Evolutionary conservation across 2,329 filamentous ascomycete genomes (phyloP).

Genomic region (Claviceps maximensis): DNA sequence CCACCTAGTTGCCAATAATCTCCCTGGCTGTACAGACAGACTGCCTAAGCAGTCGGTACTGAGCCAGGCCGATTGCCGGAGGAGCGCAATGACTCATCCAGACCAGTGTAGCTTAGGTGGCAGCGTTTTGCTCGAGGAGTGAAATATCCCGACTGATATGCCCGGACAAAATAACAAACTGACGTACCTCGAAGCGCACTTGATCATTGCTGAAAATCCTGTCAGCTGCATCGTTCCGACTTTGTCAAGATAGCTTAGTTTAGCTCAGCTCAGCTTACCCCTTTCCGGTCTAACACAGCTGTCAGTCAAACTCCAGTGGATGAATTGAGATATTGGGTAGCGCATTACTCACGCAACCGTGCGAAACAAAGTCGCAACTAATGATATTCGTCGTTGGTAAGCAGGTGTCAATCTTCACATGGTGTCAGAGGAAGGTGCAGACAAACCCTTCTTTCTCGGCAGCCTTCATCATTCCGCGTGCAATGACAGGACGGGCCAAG

Average conservation of each 20-base stretch:
- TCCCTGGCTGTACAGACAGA: background rate
- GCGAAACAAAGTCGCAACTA: background rate
- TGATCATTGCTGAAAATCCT: background rate
- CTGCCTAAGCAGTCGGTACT: background rate
- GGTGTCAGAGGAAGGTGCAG: background rate
- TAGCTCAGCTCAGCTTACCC: background rate
- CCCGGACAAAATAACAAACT: background rate
- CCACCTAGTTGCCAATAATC: background rate
- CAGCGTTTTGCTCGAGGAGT: background rate
- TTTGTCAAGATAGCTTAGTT: background rate
- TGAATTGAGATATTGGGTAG: background rate
- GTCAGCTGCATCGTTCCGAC: background rate
- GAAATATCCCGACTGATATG: background rate
- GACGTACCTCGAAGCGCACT: slow-evolving; percentile 2
- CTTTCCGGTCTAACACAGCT: background rate
- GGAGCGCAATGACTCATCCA: background rate
- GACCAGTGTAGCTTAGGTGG: background rate
- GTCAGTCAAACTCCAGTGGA: background rate
- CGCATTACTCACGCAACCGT: slow-evolving; percentile 1
- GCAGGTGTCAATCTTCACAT: background rate
- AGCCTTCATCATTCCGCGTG: slow-evolving; percentile 31
- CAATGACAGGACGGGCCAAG: slow-evolving; percentile 53
- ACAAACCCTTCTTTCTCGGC: slow-evolving; percentile 15
- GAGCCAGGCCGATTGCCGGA: background rate
- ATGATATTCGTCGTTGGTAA: background rate